A percentile compares a stretch with the other conserved stretches of the same genome.
Evolutionary conservation across 805 yeast species (phyloP).

Genomic region (Dipodascus albidus): DNA sequence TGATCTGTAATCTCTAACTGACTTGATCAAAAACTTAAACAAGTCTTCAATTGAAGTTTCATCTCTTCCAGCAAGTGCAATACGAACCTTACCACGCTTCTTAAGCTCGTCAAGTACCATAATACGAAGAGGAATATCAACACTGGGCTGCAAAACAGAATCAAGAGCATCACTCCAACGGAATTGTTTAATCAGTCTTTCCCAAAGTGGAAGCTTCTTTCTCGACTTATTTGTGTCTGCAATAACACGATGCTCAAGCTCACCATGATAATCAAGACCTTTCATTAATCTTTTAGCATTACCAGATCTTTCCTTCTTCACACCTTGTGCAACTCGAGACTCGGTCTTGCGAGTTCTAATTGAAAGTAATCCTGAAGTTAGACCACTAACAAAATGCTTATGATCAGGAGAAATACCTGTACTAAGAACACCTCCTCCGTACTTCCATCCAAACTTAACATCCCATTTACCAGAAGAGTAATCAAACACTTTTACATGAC

Average conservation of each 20-base stretch:
- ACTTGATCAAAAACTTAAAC: constrained; percentile 67
- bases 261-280: constrained; percentile 87
- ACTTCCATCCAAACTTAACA: constrained; percentile 95
- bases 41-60: constrained; percentile 79
- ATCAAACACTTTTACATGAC: constrained; percentile 93
- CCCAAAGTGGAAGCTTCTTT: constrained; percentile 70
- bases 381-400: constrained; percentile 87
- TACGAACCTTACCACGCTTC: constrained; percentile 77
- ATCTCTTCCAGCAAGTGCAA: constrained; percentile 73
- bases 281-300: constrained; percentile 72
- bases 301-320: constrained; percentile 33
- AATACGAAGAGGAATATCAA: constrained; percentile 67
- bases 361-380: constrained; percentile 79
- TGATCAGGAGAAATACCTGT: constrained; percentile 82
- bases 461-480: constrained; percentile 54
- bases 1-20: constrained; percentile 70
- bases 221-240: constrained; percentile 40
- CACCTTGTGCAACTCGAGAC: constrained; percentile 42
- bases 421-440: constrained; percentile 82
- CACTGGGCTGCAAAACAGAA: constrained; percentile 68
- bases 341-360: constrained; percentile 76
- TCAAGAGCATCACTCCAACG: constrained; percentile 91
- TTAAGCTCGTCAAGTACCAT: constrained; percentile 80
- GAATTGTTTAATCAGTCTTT: constrained; percentile 74
- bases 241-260: constrained; percentile 64